phyloP scores from a whole-genome alignment of 495 filamentous ascomycete species.

The Aspergillus sclerotioniger region DNA sequence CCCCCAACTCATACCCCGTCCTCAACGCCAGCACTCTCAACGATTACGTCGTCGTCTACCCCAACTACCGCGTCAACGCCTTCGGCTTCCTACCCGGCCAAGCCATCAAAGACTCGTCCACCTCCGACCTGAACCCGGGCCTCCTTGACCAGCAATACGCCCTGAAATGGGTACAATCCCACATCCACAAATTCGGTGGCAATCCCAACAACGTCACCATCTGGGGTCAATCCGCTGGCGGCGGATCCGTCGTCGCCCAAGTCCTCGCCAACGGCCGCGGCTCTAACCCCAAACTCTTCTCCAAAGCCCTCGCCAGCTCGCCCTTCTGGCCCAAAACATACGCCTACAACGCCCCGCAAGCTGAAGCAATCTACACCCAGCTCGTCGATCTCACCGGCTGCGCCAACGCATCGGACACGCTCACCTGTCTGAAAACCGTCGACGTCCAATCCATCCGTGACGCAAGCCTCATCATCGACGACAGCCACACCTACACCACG shows the following conservation, averaged over 20 bases:
- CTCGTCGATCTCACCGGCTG: slow-evolving; percentile 48
- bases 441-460: slow-evolving; percentile 50
- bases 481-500: slow-evolving; percentile 49
- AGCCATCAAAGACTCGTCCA: slow-evolving; percentile 44
- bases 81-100: slow-evolving; percentile 58
- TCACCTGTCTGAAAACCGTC: slow-evolving; percentile 49
- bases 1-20: slow-evolving; percentile 55
- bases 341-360: slow-evolving; percentile 44
- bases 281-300: slow-evolving; percentile 38
- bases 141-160: slow-evolving; percentile 50
- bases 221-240: slow-evolving; percentile 56
- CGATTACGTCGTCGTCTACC: slow-evolving; percentile 52
- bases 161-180: slow-evolving; percentile 53
- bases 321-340: slow-evolving; percentile 65
- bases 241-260: slow-evolving; percentile 54
- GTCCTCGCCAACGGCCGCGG: slow-evolving; percentile 47
- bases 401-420: slow-evolving; percentile 29
- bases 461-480: slow-evolving; percentile 43
- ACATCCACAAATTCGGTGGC: slow-evolving; percentile 52
- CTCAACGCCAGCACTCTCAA: slow-evolving; percentile 47
- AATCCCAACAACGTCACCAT: slow-evolving; percentile 50
- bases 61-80: slow-evolving; percentile 56
- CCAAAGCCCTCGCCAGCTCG: slow-evolving; percentile 55
- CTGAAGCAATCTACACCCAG: slow-evolving; percentile 48
- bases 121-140: slow-evolving; percentile 51